Evolutionary conservation across 768 basidiomycete species (phyloP).

Genomic region (Calocera cornea): DNA sequence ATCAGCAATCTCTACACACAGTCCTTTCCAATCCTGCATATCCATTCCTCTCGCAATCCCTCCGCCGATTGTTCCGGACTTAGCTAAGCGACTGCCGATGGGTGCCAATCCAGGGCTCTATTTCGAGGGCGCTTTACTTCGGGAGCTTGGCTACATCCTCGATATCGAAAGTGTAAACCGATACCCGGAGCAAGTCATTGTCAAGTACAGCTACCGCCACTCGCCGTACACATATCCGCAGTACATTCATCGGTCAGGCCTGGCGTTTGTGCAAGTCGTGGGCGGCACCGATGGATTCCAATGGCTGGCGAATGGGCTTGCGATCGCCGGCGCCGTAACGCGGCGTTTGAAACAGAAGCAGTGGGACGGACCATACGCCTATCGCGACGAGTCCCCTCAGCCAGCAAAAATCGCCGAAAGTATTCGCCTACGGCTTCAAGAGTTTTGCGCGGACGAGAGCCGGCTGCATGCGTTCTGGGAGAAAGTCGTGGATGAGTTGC

Average conservation of each 20-base stretch:
- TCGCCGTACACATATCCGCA: constrained; percentile 69
- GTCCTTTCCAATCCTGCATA: constrained; percentile 84
- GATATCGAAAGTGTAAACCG: constrained; percentile 56
- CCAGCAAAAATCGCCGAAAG: constrained; percentile 47
- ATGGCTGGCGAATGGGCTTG: constrained; percentile 79
- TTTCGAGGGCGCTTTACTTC: constrained; percentile 68
- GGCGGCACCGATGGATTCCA: constrained; percentile 68
- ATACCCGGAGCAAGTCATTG: constrained; percentile 71
- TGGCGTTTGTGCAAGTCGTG: constrained; percentile 79
- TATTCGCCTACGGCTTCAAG: constrained; percentile 44
- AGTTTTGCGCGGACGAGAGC: constrained; percentile 49
- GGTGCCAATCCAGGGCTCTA: constrained; percentile 49
- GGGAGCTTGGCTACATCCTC: constrained; percentile 61
- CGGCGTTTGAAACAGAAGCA: constrained; percentile 39
- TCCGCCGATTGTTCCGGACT: constrained; percentile 52
- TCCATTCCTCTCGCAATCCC: constrained; percentile 64
- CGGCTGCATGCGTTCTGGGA: constrained; percentile 56
- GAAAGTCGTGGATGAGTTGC: constrained; percentile 15
- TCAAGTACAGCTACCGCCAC: constrained; percentile 72
- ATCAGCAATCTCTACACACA: constrained; percentile 67
- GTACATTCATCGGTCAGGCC: constrained; percentile 80
- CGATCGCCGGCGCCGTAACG: constrained; percentile 33
- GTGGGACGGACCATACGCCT: constrained; percentile 15
- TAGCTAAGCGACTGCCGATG: constrained; percentile 54
- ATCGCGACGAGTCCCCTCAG: constrained; percentile 40